Base-by-base conservation (phyloP, 163 green algal species). In the Chlamydomonas reinhardtii region DNA sequence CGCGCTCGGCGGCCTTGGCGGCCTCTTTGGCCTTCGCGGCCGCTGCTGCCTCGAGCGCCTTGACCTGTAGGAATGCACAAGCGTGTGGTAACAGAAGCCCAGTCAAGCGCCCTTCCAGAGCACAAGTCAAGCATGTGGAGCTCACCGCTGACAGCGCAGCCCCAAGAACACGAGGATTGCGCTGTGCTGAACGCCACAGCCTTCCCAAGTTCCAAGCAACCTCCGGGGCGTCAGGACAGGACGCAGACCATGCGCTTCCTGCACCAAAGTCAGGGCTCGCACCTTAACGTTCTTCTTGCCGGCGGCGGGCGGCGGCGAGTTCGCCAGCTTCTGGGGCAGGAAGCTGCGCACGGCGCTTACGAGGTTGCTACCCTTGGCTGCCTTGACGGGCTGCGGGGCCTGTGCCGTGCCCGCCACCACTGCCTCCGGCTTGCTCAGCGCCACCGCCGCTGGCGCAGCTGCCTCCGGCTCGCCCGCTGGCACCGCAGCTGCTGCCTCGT, bases 211-310 rank as follows among this genome's bases (percentile, higher is more conserved):
- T n/a, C n/a, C n/a, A n/a, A n/a, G n/a, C n/a, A n/a, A n/a, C n/a
- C n/a, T n/a, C n/a, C n/a, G n/a, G n/a, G n/a, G n/a, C n/a, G n/a
- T n/a, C n/a, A n/a, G n/a, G n/a, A n/a, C n/a, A n/a, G n/a, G n/a
- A n/a, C n/a, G n/a, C n/a, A n/a, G n/a, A n/a, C n/a, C n/a, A n/a
- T n/a, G n/a, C n/a, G n/a, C n/a, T n/a, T n/a, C n/a, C n/a, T 14
- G 39, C 39, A 8, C 39, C 39, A 48, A 48, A 48, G 8, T 8
- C 39, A 8, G 39, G 5, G 39, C 39, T 0, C 74, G 71, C 76
- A 92, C 91, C 86, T 91, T 90, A 17, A 90, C 80, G 8, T 73
- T 37, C 31, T 91, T 91, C 81, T 92, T 92, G 52, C 91, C 91
- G 56, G 86, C 89, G 29, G 91, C 91, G 2, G 82, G 72, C 20